Evolutionary conservation across 2,329 filamentous ascomycete species (phyloP).

Genomic region (Cladobotryum protrusum): DNA sequence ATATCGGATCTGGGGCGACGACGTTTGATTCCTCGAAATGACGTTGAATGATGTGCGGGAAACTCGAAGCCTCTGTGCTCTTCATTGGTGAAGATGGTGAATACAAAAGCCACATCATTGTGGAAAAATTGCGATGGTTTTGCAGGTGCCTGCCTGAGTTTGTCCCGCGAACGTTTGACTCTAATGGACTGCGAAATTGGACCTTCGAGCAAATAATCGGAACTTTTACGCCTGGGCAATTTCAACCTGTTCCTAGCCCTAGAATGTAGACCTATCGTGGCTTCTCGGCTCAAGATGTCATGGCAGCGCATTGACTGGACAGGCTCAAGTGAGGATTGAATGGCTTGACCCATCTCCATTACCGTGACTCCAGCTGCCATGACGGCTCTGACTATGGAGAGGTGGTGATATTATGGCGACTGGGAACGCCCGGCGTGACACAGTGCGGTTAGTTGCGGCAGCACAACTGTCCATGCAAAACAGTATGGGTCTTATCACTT

Average conservation of each 20-base stretch:
- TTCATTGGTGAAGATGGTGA: not conserved
- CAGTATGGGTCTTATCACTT: no score
- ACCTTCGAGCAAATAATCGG: slow-evolving; percentile 8
- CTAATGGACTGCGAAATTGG: slow-evolving; percentile 3
- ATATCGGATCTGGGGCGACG: slow-evolving; percentile 49
- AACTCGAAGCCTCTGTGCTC: slow-evolving; percentile 3
- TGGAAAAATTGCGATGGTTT: not conserved
- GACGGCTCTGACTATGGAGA: not conserved
- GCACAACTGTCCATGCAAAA: no score
- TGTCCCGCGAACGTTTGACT: not conserved
- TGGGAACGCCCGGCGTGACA: no score
- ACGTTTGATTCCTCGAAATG: slow-evolving; percentile 38
- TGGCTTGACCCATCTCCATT: not conserved
- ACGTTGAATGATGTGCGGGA: not conserved
- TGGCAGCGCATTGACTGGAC: slow-evolving; percentile 10
- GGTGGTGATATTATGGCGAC: not conserved
- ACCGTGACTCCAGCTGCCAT: not conserved
- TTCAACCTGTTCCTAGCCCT: not conserved
- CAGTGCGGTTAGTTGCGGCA: no score
- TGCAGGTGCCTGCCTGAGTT: not conserved
- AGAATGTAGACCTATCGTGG: slow-evolving; percentile 1
- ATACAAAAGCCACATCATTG: slow-evolving; percentile 3
- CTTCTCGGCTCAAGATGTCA: slow-evolving; percentile 2
- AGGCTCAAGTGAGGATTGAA: slow-evolving; percentile 8
- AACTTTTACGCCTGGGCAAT: slow-evolving; percentile 9